Evolutionary conservation across 2,329 filamentous ascomycete species (phyloP).

Genomic region (Apiospora saccharicola): DNA sequence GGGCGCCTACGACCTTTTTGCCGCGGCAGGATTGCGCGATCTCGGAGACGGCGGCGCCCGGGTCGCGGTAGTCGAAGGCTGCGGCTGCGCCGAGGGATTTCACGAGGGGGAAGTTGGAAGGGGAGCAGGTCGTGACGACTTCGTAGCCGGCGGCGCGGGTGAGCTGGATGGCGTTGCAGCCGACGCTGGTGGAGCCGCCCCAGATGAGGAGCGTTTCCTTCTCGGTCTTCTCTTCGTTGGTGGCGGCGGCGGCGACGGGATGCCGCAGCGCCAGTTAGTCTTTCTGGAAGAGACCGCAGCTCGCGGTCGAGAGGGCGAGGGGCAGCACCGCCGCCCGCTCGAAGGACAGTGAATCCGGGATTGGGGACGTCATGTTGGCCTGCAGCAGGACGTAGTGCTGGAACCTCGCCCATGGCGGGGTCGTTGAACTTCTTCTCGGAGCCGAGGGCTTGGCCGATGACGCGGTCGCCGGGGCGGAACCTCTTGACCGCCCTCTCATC

Average conservation of each 20-base stretch:
- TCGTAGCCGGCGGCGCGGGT: conserved; percentile 51
- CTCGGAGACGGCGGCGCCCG: conserved; percentile 36
- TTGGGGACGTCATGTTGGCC: conserved; percentile 14
- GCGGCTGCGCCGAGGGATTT: conserved; percentile 48
- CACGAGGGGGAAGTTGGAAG: conserved; percentile 49
- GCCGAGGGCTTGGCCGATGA: conserved; percentile 34
- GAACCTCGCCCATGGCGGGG: conserved; percentile 37
- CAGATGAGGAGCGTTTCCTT: conserved; percentile 47
- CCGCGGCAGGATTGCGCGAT: conserved; percentile 37
- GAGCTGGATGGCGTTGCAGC: conserved; percentile 55
- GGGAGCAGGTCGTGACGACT: conserved; percentile 50
- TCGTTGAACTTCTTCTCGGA: conserved; percentile 27
- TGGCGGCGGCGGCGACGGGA: conserved; percentile 33
- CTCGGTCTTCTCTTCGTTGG: conserved; percentile 39
- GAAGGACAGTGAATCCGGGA: conserved; percentile 34
- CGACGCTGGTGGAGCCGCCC: conserved; percentile 56
- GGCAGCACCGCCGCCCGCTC: conserved; percentile 38
- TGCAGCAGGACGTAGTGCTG: conserved; percentile 37
- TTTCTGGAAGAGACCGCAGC: conserved; percentile 35
- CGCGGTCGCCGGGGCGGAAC: conserved; percentile 44
- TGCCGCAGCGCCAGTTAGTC: conserved; percentile 35
- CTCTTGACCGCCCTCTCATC: conserved; percentile 27
- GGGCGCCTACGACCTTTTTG: conserved; percentile 32
- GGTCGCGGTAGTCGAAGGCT: conserved; percentile 51
- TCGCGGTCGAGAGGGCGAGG: conserved; percentile 38